Evolutionary conservation across 192 early-diverging fungal genomes (phyloP).

Genomic region (Thoreauomyces humboldtii): DNA sequence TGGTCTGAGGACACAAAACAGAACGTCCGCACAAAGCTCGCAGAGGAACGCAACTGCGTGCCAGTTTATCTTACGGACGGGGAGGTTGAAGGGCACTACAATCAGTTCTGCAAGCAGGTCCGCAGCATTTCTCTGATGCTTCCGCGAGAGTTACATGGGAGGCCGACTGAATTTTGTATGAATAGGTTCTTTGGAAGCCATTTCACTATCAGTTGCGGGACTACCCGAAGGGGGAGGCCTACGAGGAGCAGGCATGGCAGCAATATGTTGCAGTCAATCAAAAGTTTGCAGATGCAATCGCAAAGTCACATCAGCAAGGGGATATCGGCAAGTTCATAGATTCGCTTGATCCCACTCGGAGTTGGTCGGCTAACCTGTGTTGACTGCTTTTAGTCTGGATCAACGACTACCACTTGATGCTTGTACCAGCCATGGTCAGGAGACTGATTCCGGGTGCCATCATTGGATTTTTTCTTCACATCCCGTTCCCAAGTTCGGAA

Average conservation of each 20-base stretch:
- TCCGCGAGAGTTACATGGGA: too few relatives aligned
- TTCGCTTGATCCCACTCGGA: too few relatives aligned
- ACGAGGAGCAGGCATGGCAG: constrained; percentile 78
- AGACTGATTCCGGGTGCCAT: constrained; percentile 78
- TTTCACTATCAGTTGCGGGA: constrained; percentile 94
- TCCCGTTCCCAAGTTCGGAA: constrained; percentile 94
- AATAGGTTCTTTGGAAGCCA: constrained; percentile 90
- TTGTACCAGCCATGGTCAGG: constrained; percentile 85
- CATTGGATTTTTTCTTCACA: constrained; percentile 95
- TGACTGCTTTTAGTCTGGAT: constrained; percentile 77
- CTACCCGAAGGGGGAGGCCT: constrained; percentile 75
- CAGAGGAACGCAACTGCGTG: constrained; percentile 61
- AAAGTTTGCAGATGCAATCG: constrained; percentile 79
- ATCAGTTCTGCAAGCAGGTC: constrained; percentile 94
- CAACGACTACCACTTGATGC: constrained; percentile 97
- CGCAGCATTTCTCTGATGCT: too few relatives aligned
- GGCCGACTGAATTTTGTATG: too few relatives aligned
- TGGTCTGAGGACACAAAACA: constrained; percentile 59
- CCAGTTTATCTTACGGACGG: constrained; percentile 79
- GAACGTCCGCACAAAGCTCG: constrained; percentile 60
- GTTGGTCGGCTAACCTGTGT: too few relatives aligned
- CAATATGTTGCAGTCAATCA: constrained; percentile 81
- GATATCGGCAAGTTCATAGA: constrained; percentile 70
- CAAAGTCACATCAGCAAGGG: constrained; percentile 68
- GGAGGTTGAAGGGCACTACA: constrained; percentile 89